Percentiles rank a stretch among this genome's conserved stretches.
phyloP scores from a whole-genome alignment of 1,284 basidiomycete species.

The Moniliella sp. region DNA sequence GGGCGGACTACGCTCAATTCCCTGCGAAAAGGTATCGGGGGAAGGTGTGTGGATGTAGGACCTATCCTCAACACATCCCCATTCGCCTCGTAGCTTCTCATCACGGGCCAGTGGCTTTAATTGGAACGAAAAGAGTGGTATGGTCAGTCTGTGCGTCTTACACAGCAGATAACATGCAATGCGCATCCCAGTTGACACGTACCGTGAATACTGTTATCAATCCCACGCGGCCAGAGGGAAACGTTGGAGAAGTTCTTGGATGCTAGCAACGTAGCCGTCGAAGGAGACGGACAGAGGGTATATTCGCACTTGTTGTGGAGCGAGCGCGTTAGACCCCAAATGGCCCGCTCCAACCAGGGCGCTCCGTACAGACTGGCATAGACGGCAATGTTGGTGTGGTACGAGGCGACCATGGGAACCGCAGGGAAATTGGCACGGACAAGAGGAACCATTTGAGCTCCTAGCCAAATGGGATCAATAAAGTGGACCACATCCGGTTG shows the following conservation, averaged over 20 bases:
- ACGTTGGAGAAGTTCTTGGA: constrained; percentile 37
- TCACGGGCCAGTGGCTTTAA: constrained; percentile 36
- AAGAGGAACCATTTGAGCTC: constrained; percentile 33
- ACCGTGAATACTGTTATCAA: constrained; percentile 11
- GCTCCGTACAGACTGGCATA: constrained; percentile 42
- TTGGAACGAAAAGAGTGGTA: no score
- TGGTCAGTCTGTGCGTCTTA: no score
- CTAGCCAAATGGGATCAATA: constrained; percentile 42
- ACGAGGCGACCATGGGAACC: constrained; percentile 40
- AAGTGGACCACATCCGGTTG: constrained; percentile 39
- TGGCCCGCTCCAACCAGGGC: constrained; percentile 38
- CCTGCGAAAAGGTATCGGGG: no score
- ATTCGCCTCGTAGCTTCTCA: constrained; percentile 34
- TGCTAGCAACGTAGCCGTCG: constrained; percentile 38
- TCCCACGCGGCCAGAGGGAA: constrained; percentile 40
- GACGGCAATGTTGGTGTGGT: constrained; percentile 42
- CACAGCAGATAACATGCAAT: no score
- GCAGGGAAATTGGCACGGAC: constrained; percentile 33
- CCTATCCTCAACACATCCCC: no score
- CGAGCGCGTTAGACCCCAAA: constrained; percentile 32
- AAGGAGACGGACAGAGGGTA: constrained; percentile 41
- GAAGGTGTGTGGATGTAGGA: no score
- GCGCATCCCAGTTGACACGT: no score
- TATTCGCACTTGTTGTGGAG: constrained; percentile 34
- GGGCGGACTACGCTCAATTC: constrained; percentile 26